phyloP scores from a whole-genome alignment of 805 yeast genomes.

The Ogataea trehaloabstinens region DNA sequence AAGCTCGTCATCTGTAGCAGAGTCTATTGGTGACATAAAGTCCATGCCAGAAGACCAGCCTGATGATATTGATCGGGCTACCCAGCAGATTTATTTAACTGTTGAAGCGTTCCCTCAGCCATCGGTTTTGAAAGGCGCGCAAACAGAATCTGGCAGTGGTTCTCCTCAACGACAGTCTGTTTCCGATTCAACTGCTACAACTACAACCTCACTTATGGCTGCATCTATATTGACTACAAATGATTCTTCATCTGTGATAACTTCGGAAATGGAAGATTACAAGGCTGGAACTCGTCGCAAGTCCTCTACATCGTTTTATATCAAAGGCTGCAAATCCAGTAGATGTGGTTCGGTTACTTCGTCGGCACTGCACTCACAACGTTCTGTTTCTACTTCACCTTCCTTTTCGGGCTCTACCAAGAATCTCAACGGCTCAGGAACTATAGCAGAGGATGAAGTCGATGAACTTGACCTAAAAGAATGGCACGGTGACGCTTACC shows the following conservation, averaged over 20 bases:
- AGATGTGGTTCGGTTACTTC: constrained; percentile 26
- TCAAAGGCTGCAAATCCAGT: constrained; percentile 14
- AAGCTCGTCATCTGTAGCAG: constrained; percentile 1
- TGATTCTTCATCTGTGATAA: constrained; percentile 19
- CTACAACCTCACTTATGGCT: constrained; percentile 7
- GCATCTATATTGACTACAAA: constrained; percentile 8
- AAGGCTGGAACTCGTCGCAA: constrained; percentile 24
- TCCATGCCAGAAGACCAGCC: background rate
- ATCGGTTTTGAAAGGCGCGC: background rate
- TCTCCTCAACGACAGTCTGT: constrained; percentile 4
- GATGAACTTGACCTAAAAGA: background rate
- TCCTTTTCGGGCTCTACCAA: constrained; percentile 7
- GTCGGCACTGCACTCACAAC: constrained; percentile 3
- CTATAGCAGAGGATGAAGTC: background rate
- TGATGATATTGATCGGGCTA: too few species aligned
- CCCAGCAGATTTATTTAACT: too few species aligned
- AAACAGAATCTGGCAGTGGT: background rate
- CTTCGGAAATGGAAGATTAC: constrained; percentile 24
- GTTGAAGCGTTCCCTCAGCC: background rate
- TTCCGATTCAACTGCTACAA: constrained; percentile 10
- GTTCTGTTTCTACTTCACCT: constrained; percentile 10
- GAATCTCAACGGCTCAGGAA: background rate
- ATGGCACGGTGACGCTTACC: background rate
- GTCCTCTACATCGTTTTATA: constrained; percentile 29
- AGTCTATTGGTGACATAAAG: background rate